Conservation (phyloP, 2,329 filamentous ascomycete genomes). For the Colletotrichum limetticola region DNA sequence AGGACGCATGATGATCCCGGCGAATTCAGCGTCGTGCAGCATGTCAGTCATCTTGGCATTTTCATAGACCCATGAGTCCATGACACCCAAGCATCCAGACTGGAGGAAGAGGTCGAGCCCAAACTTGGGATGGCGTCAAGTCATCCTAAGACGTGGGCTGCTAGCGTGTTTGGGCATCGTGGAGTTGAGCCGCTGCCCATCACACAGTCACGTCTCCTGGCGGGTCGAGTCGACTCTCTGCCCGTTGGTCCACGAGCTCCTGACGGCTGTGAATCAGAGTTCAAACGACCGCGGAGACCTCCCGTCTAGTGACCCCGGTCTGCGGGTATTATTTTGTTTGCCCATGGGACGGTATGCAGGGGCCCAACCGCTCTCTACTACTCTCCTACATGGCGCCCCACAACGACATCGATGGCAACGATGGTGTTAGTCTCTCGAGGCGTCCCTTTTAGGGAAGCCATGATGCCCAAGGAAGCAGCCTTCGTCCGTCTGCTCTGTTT, state of each 20-base stretch:
- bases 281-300: conserved; percentile 24
- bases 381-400: conserved; percentile 4
- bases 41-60: not conserved
- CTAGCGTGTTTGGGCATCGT: conserved; percentile 28
- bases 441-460: conserved; percentile 12
- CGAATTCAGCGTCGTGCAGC: not conserved
- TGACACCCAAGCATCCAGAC: not conserved
- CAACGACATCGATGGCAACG: not conserved
- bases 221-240: not conserved
- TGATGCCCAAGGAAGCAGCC: not conserved
- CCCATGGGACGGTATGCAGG: conserved; percentile 19
- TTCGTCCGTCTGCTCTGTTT: not conserved
- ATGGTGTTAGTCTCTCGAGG: not conserved
- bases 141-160: conserved; percentile 8
- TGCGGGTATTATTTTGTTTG: conserved; percentile 15
- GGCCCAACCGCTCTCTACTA: not conserved
- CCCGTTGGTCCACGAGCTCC: conserved; percentile 5
- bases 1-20: not conserved
- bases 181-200: conserved; percentile 15
- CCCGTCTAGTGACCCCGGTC: conserved; percentile 8
- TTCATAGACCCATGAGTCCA: not conserved
- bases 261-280: conserved; percentile 19
- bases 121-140: conserved; percentile 24
- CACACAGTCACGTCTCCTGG: not conserved
- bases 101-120: not conserved